Base-by-base conservation (phyloP, 2,329 filamentous ascomycete genomes). In the Fusarium ramigenum region DNA sequence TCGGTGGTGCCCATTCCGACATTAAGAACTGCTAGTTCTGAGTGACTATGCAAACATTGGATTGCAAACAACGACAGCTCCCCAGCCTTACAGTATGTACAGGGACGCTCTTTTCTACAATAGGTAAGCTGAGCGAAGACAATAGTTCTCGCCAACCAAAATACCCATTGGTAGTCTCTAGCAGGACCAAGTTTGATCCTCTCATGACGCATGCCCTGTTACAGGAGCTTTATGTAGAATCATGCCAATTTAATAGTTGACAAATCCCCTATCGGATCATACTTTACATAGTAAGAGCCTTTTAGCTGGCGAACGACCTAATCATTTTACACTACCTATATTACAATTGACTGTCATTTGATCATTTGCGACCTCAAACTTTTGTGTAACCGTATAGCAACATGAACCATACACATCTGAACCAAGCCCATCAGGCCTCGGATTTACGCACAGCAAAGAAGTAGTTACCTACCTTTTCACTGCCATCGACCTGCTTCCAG, bases 381-480 rank as follows among this genome's bases (percentile, higher is more conserved):
- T 42, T 66, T 61, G 21, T 56, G 54, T 47, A 44, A 63, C 54
- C 46, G 28, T 46, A 49, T 44, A 63, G 9, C n/a, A 60, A 47
- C 39, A 47, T 58, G 60, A 57, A 69, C 69, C 64, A 60, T 74
- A 60, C 47, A 73, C n/a, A 54, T 42, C 37, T 37, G 37, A 39
- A 25, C 39, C 28, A 47, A 61, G 30, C 23, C 28, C 21, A 34
- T 70, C 46, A 76, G 64, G 53, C 57, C 44, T 75, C 72, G 36
- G 77, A 79, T 75, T 83, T 84, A 83, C 91, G 89, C 47, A 97
- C 91, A 14, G 90, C 96, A 81, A 98, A 97, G 82, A 99, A 98
- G 84, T 98, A 99, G 82, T 99, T 99, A 15, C 96, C 96, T 79
- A 94, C 90, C 79, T 90, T 90, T 84, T 98, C 96, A 77, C 94